Evolutionary conservation across 768 basidiomycete species (phyloP).

Genomic region (Amanita rimosa): DNA sequence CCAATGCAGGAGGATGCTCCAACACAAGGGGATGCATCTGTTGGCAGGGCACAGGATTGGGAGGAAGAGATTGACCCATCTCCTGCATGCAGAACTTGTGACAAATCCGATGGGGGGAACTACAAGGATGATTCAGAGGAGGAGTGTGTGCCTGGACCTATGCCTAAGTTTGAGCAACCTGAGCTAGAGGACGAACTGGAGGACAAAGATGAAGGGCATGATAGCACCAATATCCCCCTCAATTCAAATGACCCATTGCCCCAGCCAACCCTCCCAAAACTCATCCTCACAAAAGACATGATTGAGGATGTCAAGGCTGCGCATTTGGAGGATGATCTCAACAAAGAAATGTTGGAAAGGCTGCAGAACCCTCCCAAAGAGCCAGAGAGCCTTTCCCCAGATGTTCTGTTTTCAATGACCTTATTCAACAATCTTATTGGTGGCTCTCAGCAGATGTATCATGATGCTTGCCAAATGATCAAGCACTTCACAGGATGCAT

Average conservation of each 20-base stretch:
- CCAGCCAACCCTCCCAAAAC: slow-evolving; percentile 3
- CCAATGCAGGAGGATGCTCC: neutral
- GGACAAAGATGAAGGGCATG: neutral
- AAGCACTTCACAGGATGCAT: neutral
- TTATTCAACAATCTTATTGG: neutral
- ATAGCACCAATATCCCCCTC: neutral
- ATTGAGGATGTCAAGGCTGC: neutral
- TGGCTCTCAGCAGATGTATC: slow-evolving; percentile 4
- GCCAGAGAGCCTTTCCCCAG: neutral
- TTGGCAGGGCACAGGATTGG: neutral
- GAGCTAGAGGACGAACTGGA: neutral
- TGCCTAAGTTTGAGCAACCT: neutral
- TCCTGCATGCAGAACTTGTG: neutral
- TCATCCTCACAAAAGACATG: slow-evolving; percentile 2
- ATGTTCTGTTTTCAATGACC: slow-evolving; percentile 1
- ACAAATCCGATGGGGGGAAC: neutral
- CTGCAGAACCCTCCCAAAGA: slow-evolving; percentile 3
- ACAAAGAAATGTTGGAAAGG: neutral
- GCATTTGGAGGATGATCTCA: neutral
- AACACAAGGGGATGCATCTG: neutral
- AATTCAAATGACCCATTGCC: neutral
- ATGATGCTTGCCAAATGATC: neutral
- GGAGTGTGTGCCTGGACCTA: no score
- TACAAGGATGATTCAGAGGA: no score
- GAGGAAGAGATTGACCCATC: neutral